Conservation (phyloP, 2,329 filamentous ascomycete species). For the Pseudogymnoascus sp. region DNA sequence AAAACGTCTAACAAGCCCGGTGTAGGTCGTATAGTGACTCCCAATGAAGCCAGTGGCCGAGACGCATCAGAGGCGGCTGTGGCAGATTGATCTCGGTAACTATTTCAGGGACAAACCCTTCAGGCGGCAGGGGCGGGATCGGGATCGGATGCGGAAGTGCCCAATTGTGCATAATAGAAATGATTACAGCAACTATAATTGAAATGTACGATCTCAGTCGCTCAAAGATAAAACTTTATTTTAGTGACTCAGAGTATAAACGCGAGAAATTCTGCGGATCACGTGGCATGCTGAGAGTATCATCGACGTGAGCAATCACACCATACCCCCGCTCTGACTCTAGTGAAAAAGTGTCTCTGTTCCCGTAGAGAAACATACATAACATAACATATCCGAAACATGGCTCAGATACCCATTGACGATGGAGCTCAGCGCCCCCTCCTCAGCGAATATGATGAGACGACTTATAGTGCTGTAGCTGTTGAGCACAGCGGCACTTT, state of each 20-base stretch:
- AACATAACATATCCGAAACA: not conserved
- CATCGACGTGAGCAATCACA: not conserved
- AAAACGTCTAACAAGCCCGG: not conserved
- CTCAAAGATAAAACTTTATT: too few species aligned
- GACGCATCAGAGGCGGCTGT: not conserved
- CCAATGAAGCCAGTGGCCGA: not conserved
- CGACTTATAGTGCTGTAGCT: not conserved
- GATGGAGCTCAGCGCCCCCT: constrained; percentile 12
- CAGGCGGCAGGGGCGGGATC: too few species aligned
- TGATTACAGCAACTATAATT: too few species aligned
- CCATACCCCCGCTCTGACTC: not conserved
- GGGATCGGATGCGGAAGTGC: too few species aligned
- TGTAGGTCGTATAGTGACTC: not conserved
- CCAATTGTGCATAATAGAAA: too few species aligned
- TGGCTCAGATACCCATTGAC: not conserved
- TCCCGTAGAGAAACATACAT: not conserved
- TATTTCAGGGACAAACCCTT: too few species aligned
- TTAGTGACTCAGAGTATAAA: too few species aligned
- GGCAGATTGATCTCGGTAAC: not conserved
- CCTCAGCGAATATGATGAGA: constrained; percentile 2
- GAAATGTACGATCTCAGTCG: too few species aligned
- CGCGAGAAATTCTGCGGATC: not conserved
- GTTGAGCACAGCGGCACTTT: constrained; percentile 29
- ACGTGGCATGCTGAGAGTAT: not conserved
- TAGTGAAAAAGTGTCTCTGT: not conserved